Percentiles rank a stretch among this genome's conserved stretches.
These are phyloP conservation scores for Didymellaceae sp. DNA, from an alignment of 2,329 filamentous ascomycete species.

Conservation along the genomic window DNA sequence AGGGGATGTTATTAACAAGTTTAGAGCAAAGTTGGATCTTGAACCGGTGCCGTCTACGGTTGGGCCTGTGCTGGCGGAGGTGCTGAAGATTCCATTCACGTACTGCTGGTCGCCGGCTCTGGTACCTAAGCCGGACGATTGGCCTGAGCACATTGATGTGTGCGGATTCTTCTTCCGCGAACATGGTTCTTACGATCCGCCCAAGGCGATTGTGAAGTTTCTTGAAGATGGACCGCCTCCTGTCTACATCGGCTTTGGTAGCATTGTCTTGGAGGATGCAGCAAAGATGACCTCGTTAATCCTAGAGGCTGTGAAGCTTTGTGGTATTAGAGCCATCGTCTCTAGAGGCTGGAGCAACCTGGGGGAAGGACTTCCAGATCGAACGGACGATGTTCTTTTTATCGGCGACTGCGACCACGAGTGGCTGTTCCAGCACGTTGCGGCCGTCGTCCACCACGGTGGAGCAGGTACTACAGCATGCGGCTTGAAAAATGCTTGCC, in stretches of 20 bases:
- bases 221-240: conserved; percentile 58
- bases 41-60: conserved; percentile 47
- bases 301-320: conserved; percentile 52
- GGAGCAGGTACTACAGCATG: conserved; percentile 87
- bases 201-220: conserved; percentile 51
- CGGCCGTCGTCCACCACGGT: conserved; percentile 81
- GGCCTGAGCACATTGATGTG: conserved; percentile 28
- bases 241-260: conserved; percentile 64
- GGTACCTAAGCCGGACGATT: conserved; percentile 28
- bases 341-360: conserved; percentile 60
- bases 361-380: conserved; percentile 9
- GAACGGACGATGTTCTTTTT: conserved; percentile 54
- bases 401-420: conserved; percentile 79
- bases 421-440: conserved; percentile 82
- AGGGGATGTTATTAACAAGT: conserved; percentile 56
- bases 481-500: conserved; percentile 75
- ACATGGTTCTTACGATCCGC: conserved; percentile 48
- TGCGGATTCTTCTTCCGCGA: conserved; percentile 58
- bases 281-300: conserved; percentile 53
- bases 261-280: conserved; percentile 62
- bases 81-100: conserved; percentile 51
- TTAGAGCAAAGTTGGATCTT: conserved; percentile 49
- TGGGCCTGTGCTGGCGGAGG: conserved; percentile 48
- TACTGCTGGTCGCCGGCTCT: conserved; percentile 55
- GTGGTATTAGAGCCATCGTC: conserved; percentile 56